Evolutionary conservation across 2,329 filamentous ascomycete genomes (phyloP).

Genomic region (Paraphoma chrysanthemicola): DNA sequence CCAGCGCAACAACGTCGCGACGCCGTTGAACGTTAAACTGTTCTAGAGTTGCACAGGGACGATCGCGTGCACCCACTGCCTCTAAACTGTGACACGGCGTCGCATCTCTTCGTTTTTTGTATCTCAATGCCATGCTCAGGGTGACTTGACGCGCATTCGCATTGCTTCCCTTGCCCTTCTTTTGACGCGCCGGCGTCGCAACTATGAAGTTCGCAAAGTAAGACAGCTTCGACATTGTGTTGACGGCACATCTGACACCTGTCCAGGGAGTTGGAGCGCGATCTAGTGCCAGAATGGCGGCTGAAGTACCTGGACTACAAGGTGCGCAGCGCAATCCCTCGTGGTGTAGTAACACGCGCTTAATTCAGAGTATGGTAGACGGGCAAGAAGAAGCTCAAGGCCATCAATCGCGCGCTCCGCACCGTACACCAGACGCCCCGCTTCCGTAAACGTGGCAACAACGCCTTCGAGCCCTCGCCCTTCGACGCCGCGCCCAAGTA

Average conservation of each 20-base stretch:
- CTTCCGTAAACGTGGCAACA: slow-evolving; percentile 44
- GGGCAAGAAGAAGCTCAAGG: slow-evolving; percentile 93
- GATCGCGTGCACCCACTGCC: not conserved
- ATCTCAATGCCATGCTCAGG: not conserved
- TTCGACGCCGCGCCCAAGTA: slow-evolving; percentile 49
- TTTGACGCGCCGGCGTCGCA: slow-evolving; percentile 15
- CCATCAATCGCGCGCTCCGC: slow-evolving; percentile 74
- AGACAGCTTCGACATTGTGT: slow-evolving; percentile 21
- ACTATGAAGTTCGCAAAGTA: slow-evolving; percentile 70
- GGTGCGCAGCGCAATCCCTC: slow-evolving; percentile 51
- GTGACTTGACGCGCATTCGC: not conserved
- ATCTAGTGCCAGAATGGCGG: slow-evolving; percentile 93
- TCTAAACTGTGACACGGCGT: not conserved
- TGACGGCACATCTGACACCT: slow-evolving; percentile 10
- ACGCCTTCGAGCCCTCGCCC: slow-evolving; percentile 39
- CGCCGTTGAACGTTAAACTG: not conserved
- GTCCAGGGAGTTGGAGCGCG: slow-evolving; percentile 78
- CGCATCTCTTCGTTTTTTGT: not conserved
- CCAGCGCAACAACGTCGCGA: slow-evolving; percentile 3
- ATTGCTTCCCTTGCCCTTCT: not conserved
- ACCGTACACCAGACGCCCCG: slow-evolving; percentile 62
- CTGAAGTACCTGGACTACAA: slow-evolving; percentile 96
- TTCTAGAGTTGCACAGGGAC: not conserved
- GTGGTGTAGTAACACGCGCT: slow-evolving; percentile 5
- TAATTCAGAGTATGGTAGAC: slow-evolving; percentile 46